Evolutionary conservation across 148 eudicot species (phyloP).

Genomic region (Vaccinium vitisidaea): DNA sequence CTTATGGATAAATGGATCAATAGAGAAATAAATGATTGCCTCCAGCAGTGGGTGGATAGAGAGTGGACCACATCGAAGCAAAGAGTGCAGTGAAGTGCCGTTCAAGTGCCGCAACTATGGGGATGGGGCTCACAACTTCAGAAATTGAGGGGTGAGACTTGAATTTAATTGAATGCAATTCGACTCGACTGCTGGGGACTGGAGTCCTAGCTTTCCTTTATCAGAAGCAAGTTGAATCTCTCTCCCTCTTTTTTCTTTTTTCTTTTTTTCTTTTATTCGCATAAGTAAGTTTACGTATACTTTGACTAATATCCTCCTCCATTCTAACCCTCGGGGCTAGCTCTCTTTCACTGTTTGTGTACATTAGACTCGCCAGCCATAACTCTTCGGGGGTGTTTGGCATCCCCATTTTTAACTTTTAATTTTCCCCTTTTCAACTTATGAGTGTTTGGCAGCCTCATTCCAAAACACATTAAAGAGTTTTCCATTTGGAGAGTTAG

Average conservation of each 20-base stretch:
- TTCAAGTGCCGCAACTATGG: background rate
- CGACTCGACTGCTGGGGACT: background rate
- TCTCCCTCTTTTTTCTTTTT: background rate
- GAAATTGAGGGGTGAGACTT: background rate
- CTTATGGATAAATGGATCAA: background rate
- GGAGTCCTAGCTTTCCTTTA: background rate
- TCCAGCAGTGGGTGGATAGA: background rate
- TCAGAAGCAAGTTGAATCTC: background rate
- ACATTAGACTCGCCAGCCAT: too few species aligned
- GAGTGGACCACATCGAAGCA: background rate
- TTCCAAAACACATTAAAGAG: too few species aligned
- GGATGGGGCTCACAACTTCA: background rate
- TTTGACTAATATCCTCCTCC: background rate
- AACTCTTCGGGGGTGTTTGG: too few species aligned
- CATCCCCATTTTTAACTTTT: too few species aligned
- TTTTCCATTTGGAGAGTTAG: too few species aligned
- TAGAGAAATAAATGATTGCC: background rate
- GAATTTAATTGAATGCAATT: background rate
- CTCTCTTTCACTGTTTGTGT: too few species aligned
- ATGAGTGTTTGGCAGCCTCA: too few species aligned
- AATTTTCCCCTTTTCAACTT: too few species aligned
- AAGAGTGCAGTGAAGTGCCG: slow-evolving; percentile 3
- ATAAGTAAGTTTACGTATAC: background rate
- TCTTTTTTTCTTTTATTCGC: too few species aligned
- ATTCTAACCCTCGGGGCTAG: too few species aligned